Evolutionary conservation across 257 asterid genomes (phyloP).

Genomic region (Ligustrum vulgare): DNA sequence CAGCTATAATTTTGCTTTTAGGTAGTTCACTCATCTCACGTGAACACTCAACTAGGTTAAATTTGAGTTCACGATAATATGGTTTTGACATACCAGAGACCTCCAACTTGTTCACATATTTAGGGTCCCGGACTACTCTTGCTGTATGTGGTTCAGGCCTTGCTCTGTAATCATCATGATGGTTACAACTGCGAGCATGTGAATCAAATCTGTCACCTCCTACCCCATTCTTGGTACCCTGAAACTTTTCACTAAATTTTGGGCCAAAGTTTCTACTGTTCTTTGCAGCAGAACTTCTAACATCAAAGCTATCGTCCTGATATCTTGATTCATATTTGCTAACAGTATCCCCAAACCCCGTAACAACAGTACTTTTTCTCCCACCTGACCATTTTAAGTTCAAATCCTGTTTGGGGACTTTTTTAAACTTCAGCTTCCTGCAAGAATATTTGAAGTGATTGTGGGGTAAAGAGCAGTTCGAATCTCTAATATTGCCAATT

Average conservation of each 20-base stretch:
- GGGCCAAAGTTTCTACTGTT: constrained; percentile 56
- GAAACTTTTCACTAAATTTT: constrained; percentile 51
- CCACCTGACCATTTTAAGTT: constrained; percentile 59
- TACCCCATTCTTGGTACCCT: constrained; percentile 47
- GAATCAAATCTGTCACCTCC: constrained; percentile 51
- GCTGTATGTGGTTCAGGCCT: constrained; percentile 41
- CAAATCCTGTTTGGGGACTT: constrained; percentile 51
- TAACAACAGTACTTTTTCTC: constrained; percentile 40
- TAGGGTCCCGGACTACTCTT: constrained; percentile 45
- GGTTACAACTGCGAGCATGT: constrained; percentile 66
- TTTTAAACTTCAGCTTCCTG: constrained; percentile 58
- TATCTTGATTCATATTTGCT: constrained; percentile 57
- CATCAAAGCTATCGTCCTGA: constrained; percentile 55
- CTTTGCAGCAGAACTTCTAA: constrained; percentile 44
- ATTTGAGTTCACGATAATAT: constrained; percentile 50
- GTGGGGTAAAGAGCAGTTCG: constrained; percentile 36
- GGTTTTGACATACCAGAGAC: constrained; percentile 65
- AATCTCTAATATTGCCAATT: constrained; percentile 41
- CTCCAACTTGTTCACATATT: constrained; percentile 46
- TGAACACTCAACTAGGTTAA: constrained; percentile 44
- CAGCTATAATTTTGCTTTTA: constrained; percentile 48
- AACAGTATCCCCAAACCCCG: constrained; percentile 46
- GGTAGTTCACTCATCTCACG: constrained; percentile 60
- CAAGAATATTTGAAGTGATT: constrained; percentile 56
- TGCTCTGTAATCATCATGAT: constrained; percentile 56